These are phyloP conservation scores for Backusella tarrabulga DNA, from an alignment of 192 early-diverging fungal genomes.

Conservation along the genomic window DNA sequence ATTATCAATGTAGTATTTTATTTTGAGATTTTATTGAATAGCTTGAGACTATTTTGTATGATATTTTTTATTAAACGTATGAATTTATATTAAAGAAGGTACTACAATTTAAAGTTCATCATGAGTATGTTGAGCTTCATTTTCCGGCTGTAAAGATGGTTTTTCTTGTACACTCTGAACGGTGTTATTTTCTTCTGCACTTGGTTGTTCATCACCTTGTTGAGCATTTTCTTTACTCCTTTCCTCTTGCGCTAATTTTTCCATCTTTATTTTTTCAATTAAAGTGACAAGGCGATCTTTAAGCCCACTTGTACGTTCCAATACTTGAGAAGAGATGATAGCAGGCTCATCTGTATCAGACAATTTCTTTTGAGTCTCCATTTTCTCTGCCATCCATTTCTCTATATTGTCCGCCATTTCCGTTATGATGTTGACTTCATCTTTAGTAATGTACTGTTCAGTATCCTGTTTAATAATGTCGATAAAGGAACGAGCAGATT, in stretches of 20 bases:
- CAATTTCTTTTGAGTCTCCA: conserved; percentile 60
- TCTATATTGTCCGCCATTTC: conserved; percentile 52
- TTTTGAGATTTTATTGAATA: no score
- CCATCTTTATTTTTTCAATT: conserved; percentile 57
- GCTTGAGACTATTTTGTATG: no score
- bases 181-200: not conserved
- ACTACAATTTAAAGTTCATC: no score
- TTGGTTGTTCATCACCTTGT: not conserved
- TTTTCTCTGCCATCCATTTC: conserved; percentile 65
- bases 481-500: conserved; percentile 40
- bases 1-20: no score
- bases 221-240: not conserved
- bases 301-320: conserved; percentile 45
- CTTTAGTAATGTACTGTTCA: conserved; percentile 51
- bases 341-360: conserved; percentile 60
- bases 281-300: conserved; percentile 51
- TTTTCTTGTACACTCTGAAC: not conserved
- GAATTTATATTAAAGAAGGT: no score
- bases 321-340: conserved; percentile 56
- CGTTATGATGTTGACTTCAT: conserved; percentile 51
- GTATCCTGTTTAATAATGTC: conserved; percentile 50
- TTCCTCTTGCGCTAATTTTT: conserved; percentile 11
- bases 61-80: no score
- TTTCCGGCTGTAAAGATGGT: not conserved
- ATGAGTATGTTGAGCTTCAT: no score